A percentile compares a stretch with the other conserved stretches of the same genome.
These are phyloP conservation scores for Aspergillus texensis DNA, from an alignment of 2,329 filamentous ascomycete genomes.

Conservation along the genomic window DNA sequence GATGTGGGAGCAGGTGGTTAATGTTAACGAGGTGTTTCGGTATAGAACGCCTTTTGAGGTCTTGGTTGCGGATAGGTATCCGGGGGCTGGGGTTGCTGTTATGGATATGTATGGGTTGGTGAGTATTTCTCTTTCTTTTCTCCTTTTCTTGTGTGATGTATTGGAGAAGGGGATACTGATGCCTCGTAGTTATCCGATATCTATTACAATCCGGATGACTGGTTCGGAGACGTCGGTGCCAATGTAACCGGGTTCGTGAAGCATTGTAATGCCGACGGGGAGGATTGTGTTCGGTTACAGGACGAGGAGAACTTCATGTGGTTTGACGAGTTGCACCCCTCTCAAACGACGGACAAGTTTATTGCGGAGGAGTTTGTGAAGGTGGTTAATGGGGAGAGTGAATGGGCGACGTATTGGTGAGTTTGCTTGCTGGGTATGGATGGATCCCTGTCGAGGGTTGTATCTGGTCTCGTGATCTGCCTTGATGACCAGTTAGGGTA, in stretches of 20 bases:
- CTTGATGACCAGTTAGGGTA: neutral
- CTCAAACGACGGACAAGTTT: slow-evolving; percentile 62
- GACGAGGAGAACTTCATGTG: slow-evolving; percentile 62
- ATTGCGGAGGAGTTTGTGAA: slow-evolving; percentile 61
- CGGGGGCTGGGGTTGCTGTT: slow-evolving; percentile 63
- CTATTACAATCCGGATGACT: slow-evolving; percentile 60
- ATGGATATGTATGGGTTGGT: slow-evolving; percentile 68
- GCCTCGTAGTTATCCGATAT: slow-evolving; percentile 56
- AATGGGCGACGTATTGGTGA: slow-evolving; percentile 33
- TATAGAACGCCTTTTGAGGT: slow-evolving; percentile 55
- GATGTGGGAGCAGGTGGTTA: slow-evolving; percentile 56
- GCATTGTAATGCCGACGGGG: slow-evolving; percentile 52
- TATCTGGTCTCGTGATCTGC: neutral
- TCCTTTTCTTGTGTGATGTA: neutral
- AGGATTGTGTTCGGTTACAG: slow-evolving; percentile 43
- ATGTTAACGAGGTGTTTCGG: slow-evolving; percentile 55
- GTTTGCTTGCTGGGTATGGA: neutral
- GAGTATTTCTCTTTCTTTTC: slow-evolving; percentile 17
- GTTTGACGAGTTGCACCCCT: slow-evolving; percentile 75
- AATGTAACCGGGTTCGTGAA: slow-evolving; percentile 64
- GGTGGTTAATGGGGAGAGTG: slow-evolving; percentile 52
- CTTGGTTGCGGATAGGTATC: slow-evolving; percentile 46
- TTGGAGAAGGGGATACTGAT: neutral
- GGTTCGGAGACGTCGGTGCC: slow-evolving; percentile 63
- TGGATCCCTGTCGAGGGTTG: neutral